Evolutionary conservation across 2,329 filamentous ascomycete genomes (phyloP), one percentile per base, ranked within the genome.

Genomic region (Reticulascus tulasneorum): DNA sequence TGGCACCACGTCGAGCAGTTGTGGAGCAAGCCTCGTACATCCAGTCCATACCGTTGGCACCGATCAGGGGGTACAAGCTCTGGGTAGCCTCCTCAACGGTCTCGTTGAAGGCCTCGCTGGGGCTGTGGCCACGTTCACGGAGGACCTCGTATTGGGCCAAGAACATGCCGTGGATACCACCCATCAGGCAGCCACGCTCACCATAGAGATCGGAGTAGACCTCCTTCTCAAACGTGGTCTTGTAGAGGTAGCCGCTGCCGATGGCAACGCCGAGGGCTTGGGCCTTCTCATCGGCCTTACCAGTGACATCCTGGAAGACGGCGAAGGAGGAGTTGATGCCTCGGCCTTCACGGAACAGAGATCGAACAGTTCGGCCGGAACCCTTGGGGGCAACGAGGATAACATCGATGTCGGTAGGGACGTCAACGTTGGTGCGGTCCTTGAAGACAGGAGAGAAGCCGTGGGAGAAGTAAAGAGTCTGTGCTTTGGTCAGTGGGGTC

Each of bases 121-220:
- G 93, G 71, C 79, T 86, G 84, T 98, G 93, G 70, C 93, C 93
- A 55, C 86, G 85, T 83, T 98, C 93, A 62, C 93, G 90, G 70
- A 98, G 90, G 53, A 98, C 93, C 80, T 98, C 93, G 80, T 98
- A 98, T 77, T 98, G 93, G 46, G 93, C 93, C 54, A 98, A 88
- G 86, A 98, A 98, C 93, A 98, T 98, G 66, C 93, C 93, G 81
- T 98, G 93, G 72, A 98, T 98, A 70, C 93, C 93, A 57, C 93
- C 93, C 93, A 98, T 98, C 60, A 98, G 77, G 83, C 93, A 98
- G 65, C 93, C 93, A 74, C 93, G 90, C 85, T 98, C 93, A 70
- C 93, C 93, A 78, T 98, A 98, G 53, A 98, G 84, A 73, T 97
- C 93, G 47, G 89, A 96, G 86, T 94, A 95, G 64, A 98, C 93